Conservation (phyloP, 495 filamentous ascomycete species). For the Tuber magnatum region DNA sequence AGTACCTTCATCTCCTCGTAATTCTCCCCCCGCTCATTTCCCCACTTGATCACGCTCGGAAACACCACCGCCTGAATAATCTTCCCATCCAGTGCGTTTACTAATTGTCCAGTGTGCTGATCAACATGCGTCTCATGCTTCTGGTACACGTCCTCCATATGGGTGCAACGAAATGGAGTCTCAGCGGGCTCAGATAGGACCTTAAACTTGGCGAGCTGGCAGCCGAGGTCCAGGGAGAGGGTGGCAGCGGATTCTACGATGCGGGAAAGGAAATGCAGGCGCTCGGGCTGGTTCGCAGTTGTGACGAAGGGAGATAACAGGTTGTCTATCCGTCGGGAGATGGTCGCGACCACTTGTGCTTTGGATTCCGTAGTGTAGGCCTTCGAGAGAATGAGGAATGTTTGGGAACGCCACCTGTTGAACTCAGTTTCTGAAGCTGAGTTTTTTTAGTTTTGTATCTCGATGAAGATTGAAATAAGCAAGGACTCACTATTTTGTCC, state of each 20-base stretch:
- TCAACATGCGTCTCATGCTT: neutral
- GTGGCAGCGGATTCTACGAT: neutral
- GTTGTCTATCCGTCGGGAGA: neutral
- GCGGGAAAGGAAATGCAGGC: neutral
- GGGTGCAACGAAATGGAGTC: neutral
- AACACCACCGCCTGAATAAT: constrained; percentile 9
- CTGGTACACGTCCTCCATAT: constrained; percentile 2
- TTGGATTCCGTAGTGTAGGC: neutral
- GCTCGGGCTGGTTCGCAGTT: neutral
- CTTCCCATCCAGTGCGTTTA: neutral
- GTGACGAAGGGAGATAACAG: neutral
- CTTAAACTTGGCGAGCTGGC: neutral
- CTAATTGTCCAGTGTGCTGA: neutral
- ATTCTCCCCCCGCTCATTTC: constrained; percentile 26
- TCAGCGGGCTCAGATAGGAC: neutral
- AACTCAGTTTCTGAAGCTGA: neutral
- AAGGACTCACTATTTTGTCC: neutral
- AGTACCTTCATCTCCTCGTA: constrained; percentile 5
- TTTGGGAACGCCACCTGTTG: neutral
- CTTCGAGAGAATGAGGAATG: neutral
- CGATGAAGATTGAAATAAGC: neutral
- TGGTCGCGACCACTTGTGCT: neutral
- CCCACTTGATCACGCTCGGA: constrained; percentile 20
- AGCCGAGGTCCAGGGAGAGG: neutral
- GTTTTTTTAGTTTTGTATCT: neutral